phyloP scores from a whole-genome alignment of 2,329 filamentous ascomycete species.

The Stagonosporopsis chrysanthemi region DNA sequence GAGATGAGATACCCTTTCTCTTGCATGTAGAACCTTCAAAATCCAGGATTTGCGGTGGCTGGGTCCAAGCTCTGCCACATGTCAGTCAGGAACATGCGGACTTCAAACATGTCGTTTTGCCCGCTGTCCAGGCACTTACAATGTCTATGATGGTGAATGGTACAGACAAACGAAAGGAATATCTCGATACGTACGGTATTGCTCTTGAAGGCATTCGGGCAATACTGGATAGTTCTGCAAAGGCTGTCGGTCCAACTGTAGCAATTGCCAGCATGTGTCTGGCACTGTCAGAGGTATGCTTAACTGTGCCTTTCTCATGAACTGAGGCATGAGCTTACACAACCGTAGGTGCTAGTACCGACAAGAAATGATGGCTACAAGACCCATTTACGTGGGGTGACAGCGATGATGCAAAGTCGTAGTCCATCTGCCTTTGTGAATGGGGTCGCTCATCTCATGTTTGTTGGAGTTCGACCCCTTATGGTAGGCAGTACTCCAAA shows the following conservation, averaged over 20 bases:
- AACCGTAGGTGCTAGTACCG: neutral
- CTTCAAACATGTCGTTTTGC: neutral
- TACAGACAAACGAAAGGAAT: neutral
- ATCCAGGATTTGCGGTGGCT: constrained; percentile 14
- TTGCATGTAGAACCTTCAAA: constrained; percentile 7
- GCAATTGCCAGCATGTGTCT: constrained; percentile 13
- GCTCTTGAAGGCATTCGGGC: constrained; percentile 9
- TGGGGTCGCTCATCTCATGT: constrained; percentile 7
- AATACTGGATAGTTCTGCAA: neutral
- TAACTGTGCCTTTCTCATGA: neutral
- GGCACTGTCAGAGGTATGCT: constrained; percentile 8
- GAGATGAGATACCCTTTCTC: constrained; percentile 9
- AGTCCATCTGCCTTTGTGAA: neutral
- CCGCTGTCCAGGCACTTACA: constrained; percentile 9
- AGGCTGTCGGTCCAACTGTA: constrained; percentile 1
- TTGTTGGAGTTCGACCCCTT: constrained; percentile 6
- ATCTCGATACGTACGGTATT: constrained; percentile 8
- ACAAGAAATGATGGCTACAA: constrained; percentile 2
- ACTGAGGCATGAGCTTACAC: neutral
- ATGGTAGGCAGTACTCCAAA: neutral
- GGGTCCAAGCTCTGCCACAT: constrained; percentile 13
- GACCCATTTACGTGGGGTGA: constrained; percentile 2
- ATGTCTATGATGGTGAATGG: constrained; percentile 8
- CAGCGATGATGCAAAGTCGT: constrained; percentile 7
- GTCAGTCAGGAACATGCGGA: constrained; percentile 5